Evolutionary conservation across 2,329 filamentous ascomycete genomes (phyloP).

Genomic region (Karstenula rhodostoma): DNA sequence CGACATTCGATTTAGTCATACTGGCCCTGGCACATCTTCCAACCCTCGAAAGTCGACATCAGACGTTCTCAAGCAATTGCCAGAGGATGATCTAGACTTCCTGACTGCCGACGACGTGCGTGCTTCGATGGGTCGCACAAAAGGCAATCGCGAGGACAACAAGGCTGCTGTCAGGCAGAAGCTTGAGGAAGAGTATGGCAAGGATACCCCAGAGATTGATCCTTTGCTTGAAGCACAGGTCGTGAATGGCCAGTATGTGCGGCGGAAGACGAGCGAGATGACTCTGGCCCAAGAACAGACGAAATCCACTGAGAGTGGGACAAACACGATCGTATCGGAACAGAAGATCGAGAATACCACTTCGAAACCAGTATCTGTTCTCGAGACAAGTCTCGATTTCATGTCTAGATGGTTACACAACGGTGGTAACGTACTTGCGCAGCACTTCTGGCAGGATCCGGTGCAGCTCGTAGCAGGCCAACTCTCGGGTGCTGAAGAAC

Average conservation of each 20-base stretch:
- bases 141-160: slow-evolving; percentile 23
- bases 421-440: slow-evolving; percentile 33
- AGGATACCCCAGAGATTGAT: slow-evolving; percentile 25
- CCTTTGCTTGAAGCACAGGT: slow-evolving; percentile 35
- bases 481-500: slow-evolving; percentile 1
- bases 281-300: slow-evolving; percentile 19
- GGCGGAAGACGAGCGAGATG: slow-evolving; percentile 34
- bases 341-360: background rate
- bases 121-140: slow-evolving; percentile 50
- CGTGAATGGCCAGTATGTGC: slow-evolving; percentile 40
- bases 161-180: slow-evolving; percentile 29
- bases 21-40: background rate
- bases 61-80: slow-evolving; percentile 42
- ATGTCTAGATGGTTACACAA: slow-evolving; percentile 42
- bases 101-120: slow-evolving; percentile 54
- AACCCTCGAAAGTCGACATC: slow-evolving; percentile 26
- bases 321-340: background rate
- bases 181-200: slow-evolving; percentile 40
- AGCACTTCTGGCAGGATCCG: slow-evolving; percentile 44
- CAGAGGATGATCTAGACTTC: slow-evolving; percentile 51
- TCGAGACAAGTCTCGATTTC: slow-evolving; percentile 38
- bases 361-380: slow-evolving; percentile 7
- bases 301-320: background rate
- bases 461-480: slow-evolving; percentile 25
- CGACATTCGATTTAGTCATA: too few species aligned